Base-by-base conservation (phyloP, 495 filamentous ascomycete genomes). In the Aspergillus olivimuriae region DNA sequence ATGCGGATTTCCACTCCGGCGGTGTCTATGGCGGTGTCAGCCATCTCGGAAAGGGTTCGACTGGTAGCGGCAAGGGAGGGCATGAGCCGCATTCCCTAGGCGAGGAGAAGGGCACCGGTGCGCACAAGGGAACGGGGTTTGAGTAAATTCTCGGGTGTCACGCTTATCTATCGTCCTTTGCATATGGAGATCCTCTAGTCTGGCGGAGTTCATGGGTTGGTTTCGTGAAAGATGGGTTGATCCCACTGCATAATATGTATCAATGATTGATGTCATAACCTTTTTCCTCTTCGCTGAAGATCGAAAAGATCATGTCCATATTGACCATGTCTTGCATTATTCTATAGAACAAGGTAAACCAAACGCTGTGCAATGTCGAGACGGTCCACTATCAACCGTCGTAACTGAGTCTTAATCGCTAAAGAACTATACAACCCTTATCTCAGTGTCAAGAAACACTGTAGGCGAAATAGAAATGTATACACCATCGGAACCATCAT, bases 21-120 rank as follows among this genome's bases (percentile, higher is more conserved):
- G 55, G 57, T 1, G 39, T 61, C 6, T 50, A 40, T 48, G 57
- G 55, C 19, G 60, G 61, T 2, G 24, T 33, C 10, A 56, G 54
- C 26, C 51, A 51, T 33, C 38, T 46, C 22, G 65, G 60, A 5
- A 46, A 30, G 16, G 51, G 34, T 20, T 34, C 44, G 31, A 24
- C 23, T 31, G 63, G 63, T 19, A 62, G 58, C 17, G 68, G 68
- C 12, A 72, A 72, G 58, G 68, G 68, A 4, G 64, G 64, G 11
- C 66, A 67, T 38, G 65, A 69, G 30, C 66, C 68, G 14, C 68
- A 65, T 47, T 49, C 60, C 1, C 34, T 66, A 7, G 68, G 68
- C 9, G 57, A 67, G 41, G 47, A 63, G 4, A 69, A 72, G 60
- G 68, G 68, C 1, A 17, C 51, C 0, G 60, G 62, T 23, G 55